Conservation (phyloP, 768 basidiomycete species). For the Leccinum imitatum region DNA sequence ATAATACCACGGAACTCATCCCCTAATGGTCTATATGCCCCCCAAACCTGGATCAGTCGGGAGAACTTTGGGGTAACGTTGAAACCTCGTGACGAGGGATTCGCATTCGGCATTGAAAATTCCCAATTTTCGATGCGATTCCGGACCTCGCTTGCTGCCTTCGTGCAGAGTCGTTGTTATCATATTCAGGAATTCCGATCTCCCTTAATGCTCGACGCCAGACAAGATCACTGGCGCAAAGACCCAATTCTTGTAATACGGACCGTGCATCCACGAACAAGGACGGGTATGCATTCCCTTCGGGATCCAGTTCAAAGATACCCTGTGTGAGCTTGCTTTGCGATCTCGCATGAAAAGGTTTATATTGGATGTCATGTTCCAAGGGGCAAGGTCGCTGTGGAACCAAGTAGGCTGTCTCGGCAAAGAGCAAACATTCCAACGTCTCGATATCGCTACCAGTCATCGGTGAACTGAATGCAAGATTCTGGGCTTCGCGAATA, state of each 20-base stretch:
- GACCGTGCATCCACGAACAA: slow-evolving; percentile 48
- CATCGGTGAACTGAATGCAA: slow-evolving; percentile 38
- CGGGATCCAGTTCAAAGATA: slow-evolving; percentile 46
- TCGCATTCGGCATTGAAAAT: slow-evolving; percentile 63
- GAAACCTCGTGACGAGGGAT: slow-evolving; percentile 53
- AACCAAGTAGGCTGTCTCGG: slow-evolving; percentile 39
- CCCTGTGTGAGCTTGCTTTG: slow-evolving; percentile 47
- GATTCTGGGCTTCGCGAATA: slow-evolving; percentile 41
- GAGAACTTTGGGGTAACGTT: slow-evolving; percentile 72
- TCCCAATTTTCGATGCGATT: slow-evolving; percentile 57
- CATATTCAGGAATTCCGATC: slow-evolving; percentile 31
- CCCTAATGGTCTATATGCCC: slow-evolving; percentile 51
- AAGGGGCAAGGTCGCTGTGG: slow-evolving; percentile 40
- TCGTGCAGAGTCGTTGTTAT: slow-evolving; percentile 35
- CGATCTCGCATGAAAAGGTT: slow-evolving; percentile 31
- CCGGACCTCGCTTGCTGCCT: slow-evolving; percentile 27
- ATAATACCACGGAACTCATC: slow-evolving; percentile 66
- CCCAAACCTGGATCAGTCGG: slow-evolving; percentile 57
- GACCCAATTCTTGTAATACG: slow-evolving; percentile 55
- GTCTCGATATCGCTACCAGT: slow-evolving; percentile 33
- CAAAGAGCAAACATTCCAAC: slow-evolving; percentile 41
- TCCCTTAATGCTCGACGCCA: slow-evolving; percentile 59
- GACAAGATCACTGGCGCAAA: slow-evolving; percentile 67
- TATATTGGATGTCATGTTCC: slow-evolving; percentile 58
- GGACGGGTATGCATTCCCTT: slow-evolving; percentile 37